Percentiles rank a stretch among this genome's conserved stretches.
Conservation (phyloP, 2,329 filamentous ascomycete species). For the Elsinoe australis region DNA sequence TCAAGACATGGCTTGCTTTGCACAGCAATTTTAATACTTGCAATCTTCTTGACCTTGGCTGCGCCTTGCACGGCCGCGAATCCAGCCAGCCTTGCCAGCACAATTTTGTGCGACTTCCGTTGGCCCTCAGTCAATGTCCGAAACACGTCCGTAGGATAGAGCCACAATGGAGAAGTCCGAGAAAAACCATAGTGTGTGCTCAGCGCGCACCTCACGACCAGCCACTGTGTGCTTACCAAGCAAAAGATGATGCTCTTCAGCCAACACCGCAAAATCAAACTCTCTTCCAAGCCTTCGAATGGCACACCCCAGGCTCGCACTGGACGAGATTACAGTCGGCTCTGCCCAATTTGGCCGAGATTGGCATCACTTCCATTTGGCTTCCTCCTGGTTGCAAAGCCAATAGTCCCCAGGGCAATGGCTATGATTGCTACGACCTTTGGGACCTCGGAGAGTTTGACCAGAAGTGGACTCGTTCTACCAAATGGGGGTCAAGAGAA, state of each 20-base stretch:
- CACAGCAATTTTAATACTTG: neutral
- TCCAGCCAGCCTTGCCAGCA: neutral
- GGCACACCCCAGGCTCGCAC: slow-evolving; percentile 53
- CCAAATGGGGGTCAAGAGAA: slow-evolving; percentile 61
- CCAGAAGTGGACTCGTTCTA: slow-evolving; percentile 53
- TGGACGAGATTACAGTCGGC: slow-evolving; percentile 26
- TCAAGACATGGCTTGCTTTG: slow-evolving; percentile 4
- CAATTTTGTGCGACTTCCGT: neutral
- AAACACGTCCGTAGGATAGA: neutral
- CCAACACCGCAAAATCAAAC: slow-evolving; percentile 34
- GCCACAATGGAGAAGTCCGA: neutral
- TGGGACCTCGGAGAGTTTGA: slow-evolving; percentile 55
- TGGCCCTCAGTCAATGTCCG: no score
- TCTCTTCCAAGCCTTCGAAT: slow-evolving; percentile 65
- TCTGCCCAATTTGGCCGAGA: slow-evolving; percentile 30
- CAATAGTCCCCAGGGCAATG: slow-evolving; percentile 50
- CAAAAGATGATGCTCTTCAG: slow-evolving; percentile 26
- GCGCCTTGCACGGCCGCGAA: slow-evolving; percentile 1
- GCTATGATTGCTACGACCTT: slow-evolving; percentile 55
- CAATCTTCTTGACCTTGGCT: neutral
- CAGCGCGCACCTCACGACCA: neutral
- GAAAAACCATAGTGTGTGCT: neutral
- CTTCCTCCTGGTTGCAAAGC: slow-evolving; percentile 63
- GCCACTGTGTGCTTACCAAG: neutral
- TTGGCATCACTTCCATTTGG: slow-evolving; percentile 58